A percentile compares a stretch with the other conserved stretches of the same genome.
These are phyloP conservation scores for Populus davidiana DNA, from an alignment of 345 rosid species.

Conservation along the genomic window DNA sequence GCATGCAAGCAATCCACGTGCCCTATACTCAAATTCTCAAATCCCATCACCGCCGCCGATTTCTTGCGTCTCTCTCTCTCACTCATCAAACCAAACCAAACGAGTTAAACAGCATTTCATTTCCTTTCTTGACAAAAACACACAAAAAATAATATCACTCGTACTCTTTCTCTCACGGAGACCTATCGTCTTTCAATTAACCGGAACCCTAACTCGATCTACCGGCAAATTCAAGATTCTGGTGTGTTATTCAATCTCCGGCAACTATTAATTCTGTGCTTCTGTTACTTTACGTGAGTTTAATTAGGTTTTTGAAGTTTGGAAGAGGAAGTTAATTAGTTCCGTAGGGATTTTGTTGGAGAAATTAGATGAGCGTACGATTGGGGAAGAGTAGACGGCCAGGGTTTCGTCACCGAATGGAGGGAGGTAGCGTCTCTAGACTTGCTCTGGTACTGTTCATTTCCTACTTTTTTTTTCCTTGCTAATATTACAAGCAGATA, in stretches of 20 bases:
- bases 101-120: not conserved
- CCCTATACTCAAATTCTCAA: conserved; percentile 23
- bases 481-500: conserved; percentile 13
- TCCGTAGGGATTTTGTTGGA: conserved; percentile 18
- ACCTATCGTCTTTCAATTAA: conserved; percentile 22
- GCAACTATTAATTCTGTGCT: conserved; percentile 1
- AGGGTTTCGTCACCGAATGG: conserved; percentile 83
- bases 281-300: conserved; percentile 2
- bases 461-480: conserved; percentile 40
- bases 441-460: conserved; percentile 81
- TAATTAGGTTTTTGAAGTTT: conserved; percentile 4
- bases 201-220: conserved; percentile 80
- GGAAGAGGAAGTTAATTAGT: conserved; percentile 4
- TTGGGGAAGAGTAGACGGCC: conserved; percentile 55
- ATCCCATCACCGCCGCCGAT: conserved; percentile 28
- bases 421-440: conserved; percentile 99
- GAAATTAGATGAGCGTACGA: conserved; percentile 61
- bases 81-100: not conserved
- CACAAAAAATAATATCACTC: not conserved
- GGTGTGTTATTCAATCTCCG: conserved; percentile 38
- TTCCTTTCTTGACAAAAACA: not conserved
- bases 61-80: not conserved
- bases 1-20: conserved; percentile 27
- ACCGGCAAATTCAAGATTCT: conserved; percentile 42
- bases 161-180: not conserved